Percentiles rank a stretch among this genome's conserved stretches.
Evolutionary conservation across 2,329 filamentous ascomycete species (phyloP).

Genomic region (Ceratocystis destructans): DNA sequence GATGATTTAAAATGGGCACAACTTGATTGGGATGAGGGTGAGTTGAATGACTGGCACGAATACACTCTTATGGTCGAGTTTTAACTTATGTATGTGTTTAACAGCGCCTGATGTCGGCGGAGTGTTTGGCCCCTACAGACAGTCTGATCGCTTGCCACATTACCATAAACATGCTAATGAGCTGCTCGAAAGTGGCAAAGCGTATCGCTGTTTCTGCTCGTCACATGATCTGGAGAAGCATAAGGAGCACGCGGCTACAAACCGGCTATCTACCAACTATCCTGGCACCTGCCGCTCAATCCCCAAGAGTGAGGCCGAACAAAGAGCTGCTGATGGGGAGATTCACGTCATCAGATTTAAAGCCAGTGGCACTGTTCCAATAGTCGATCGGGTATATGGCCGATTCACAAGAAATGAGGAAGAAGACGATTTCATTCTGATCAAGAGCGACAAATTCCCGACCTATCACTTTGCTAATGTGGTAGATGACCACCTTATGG

Average conservation of each 20-base stretch:
- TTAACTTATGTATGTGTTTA: background rate
- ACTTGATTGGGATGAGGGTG: slow-evolving; percentile 83
- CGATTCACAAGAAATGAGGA: slow-evolving; percentile 40
- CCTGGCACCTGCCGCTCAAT: slow-evolving; percentile 59
- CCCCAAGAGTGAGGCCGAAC: slow-evolving; percentile 51
- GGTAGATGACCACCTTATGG: slow-evolving; percentile 88
- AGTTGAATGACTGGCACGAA: slow-evolving; percentile 4
- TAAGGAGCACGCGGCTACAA: slow-evolving; percentile 47
- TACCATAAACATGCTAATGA: slow-evolving; percentile 59
- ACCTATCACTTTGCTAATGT: slow-evolving; percentile 98
- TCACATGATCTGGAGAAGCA: slow-evolving; percentile 54
- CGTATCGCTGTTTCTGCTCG: slow-evolving; percentile 89
- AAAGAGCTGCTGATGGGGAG: slow-evolving; percentile 55
- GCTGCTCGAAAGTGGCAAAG: slow-evolving; percentile 56
- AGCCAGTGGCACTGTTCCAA: slow-evolving; percentile 29
- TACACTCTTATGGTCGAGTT: background rate
- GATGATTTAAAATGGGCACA: slow-evolving; percentile 80
- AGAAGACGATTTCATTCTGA: slow-evolving; percentile 71
- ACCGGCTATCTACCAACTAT: slow-evolving; percentile 34
- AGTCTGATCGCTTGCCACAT: slow-evolving; percentile 65
- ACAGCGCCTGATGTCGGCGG: slow-evolving; percentile 68
- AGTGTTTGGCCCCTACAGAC: slow-evolving; percentile 55
- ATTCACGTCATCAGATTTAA: slow-evolving; percentile 65
- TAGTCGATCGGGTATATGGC: slow-evolving; percentile 65
- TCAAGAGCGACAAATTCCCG: slow-evolving; percentile 83